Base-by-base conservation (phyloP, 805 yeast genomes). In the Clavispora santaluciae region DNA sequence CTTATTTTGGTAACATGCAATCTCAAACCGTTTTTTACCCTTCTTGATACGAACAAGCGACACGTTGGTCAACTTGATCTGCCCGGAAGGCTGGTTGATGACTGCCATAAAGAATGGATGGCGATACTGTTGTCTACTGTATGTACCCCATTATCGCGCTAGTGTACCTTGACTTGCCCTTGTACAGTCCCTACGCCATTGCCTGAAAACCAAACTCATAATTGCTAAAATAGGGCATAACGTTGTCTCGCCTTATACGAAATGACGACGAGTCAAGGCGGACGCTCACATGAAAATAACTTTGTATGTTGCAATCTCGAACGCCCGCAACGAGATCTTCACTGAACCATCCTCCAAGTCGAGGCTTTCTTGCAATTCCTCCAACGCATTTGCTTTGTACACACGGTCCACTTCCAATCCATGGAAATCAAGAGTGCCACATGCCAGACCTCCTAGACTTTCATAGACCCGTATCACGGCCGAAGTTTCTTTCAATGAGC, bases 1-100 rank as follows among this genome's bases (percentile, higher is more conserved):
- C 58, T 93, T 93, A 56, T 93, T 93, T 57, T 87, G 96, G 61
- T 93, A 93, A 57, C 99, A 93, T 0, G 98, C 98, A 34, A 93
- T 76, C 63, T 93, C 99, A 54, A 89, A 93, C 49, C 96, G 71
- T 62, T 87, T 86, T 59, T 87, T 88, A 31, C 90, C 96, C 60
- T 87, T 89, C 54, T 84, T 86, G 79, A 93, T 80, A 35, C 93
- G 75, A 35, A 93, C 97, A 43, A 91, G 70, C 22, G 98, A 89
- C 23, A 93, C 98, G 61, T 93, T 93, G 38, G 99, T 93, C 54
- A 93, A 75, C 58, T 81, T 85, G 49, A 93, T 90, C 61, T 87
- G 95, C 26, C 86, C 81, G 12, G 81, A 76, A 2, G 99, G 99
- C 64, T 93, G 98, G 50, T 83, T 81, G 46, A 90, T 88, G 3